A percentile compares a stretch with the other conserved stretches of the same genome.
These are phyloP conservation scores for Artemisia argyi DNA, from an alignment of 129 eudicot species.

Conservation along the genomic window DNA sequence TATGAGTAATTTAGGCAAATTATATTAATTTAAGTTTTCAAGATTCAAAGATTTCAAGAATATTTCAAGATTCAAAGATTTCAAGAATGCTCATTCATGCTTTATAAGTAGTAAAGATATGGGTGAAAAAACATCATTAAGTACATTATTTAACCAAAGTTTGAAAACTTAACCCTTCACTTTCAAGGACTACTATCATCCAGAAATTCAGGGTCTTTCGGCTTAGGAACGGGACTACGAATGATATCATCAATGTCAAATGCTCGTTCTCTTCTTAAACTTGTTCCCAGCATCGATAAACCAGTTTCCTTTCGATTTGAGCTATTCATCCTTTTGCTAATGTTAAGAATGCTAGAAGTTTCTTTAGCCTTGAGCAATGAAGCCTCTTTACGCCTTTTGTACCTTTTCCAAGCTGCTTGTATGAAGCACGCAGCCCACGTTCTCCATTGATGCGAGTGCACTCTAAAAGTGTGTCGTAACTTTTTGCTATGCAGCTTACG, in stretches of 20 bases:
- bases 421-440: slow-evolving; percentile 91
- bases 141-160: slow-evolving; percentile 24
- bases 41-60: too few species aligned
- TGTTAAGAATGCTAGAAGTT: slow-evolving; percentile 7
- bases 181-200: slow-evolving; percentile 35
- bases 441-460: slow-evolving; percentile 83
- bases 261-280: slow-evolving; percentile 36
- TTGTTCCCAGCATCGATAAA: slow-evolving; percentile 35
- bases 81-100: too few species aligned
- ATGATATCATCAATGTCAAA: slow-evolving; percentile 36
- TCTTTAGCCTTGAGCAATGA: slow-evolving; percentile 47
- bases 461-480: slow-evolving; percentile 63
- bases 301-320: slow-evolving; percentile 25
- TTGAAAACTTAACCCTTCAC: background rate
- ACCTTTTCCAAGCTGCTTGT: slow-evolving; percentile 78
- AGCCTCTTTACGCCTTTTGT: slow-evolving; percentile 54
- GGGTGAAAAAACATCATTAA: slow-evolving; percentile 16
- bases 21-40: too few species aligned
- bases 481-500: slow-evolving; percentile 75
- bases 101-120: too few species aligned
- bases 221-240: slow-evolving; percentile 50
- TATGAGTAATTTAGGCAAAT: too few species aligned
- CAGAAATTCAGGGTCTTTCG: slow-evolving; percentile 69
- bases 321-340: background rate
- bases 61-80: too few species aligned